phyloP scores from a whole-genome alignment of 164 flowering plant genomes.

The Euptelea pleiosperma region DNA sequence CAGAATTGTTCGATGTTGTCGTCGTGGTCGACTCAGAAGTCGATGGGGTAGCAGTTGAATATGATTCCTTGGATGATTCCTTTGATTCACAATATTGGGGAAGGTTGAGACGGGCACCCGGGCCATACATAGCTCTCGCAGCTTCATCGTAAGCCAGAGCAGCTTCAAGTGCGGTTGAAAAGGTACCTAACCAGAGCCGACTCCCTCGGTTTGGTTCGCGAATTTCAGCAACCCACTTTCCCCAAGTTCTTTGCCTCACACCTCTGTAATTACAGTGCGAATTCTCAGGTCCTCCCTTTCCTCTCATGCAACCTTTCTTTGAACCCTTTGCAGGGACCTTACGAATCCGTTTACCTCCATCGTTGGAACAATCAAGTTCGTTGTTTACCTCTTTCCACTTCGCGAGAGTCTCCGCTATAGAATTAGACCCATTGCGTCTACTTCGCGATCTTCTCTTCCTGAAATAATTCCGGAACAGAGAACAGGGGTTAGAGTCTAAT shows the following conservation, averaged over 20 bases:
- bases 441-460: slow-evolving; percentile 49
- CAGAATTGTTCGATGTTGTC: slow-evolving; percentile 16
- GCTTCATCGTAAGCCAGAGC: slow-evolving; percentile 63
- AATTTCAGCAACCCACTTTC: slow-evolving; percentile 87
- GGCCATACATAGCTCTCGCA: slow-evolving; percentile 56
- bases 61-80: slow-evolving; percentile 2
- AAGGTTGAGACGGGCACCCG: slow-evolving; percentile 46
- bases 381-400: slow-evolving; percentile 60
- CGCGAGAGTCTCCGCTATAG: slow-evolving; percentile 52
- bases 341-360: slow-evolving; percentile 21
- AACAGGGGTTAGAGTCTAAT: too few relatives aligned
- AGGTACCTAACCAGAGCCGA: slow-evolving; percentile 67
- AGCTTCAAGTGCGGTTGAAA: slow-evolving; percentile 47
- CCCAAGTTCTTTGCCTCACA: slow-evolving; percentile 88
- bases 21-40: slow-evolving; percentile 12
- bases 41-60: neutral
- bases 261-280: slow-evolving; percentile 59
- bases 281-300: slow-evolving; percentile 86
- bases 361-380: slow-evolving; percentile 18
- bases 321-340: slow-evolving; percentile 76
- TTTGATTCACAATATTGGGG: slow-evolving; percentile 15
- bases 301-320: slow-evolving; percentile 85
- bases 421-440: slow-evolving; percentile 33
- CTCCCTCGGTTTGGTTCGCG: slow-evolving; percentile 57
- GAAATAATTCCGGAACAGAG: neutral